Percentiles rank a stretch among this genome's conserved stretches.
phyloP scores from a whole-genome alignment of 345 rosid genomes.

The Orychophragmus violaceus region DNA sequence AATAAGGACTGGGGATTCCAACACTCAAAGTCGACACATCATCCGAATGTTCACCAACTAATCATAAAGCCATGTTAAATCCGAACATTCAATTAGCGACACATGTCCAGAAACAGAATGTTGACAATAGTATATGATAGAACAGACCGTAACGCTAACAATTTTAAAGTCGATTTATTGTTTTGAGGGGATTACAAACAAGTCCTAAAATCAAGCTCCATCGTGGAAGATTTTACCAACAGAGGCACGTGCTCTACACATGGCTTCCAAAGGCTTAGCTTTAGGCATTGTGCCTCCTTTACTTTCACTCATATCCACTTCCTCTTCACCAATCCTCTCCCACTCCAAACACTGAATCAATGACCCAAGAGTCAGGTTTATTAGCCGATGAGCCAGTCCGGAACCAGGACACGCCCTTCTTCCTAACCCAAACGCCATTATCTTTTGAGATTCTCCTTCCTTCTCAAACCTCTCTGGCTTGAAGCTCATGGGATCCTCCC shows the following conservation, averaged over 20 bases:
- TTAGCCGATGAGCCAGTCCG: constrained; percentile 33
- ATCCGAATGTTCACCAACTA: too few relatives aligned
- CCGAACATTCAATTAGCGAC: too few relatives aligned
- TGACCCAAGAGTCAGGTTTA: constrained; percentile 33
- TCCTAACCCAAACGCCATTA: constrained; percentile 40
- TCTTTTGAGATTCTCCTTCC: constrained; percentile 23
- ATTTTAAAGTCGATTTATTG: neutral
- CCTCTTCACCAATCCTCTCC: constrained; percentile 29
- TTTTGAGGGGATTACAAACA: neutral
- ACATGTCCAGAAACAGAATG: too few relatives aligned
- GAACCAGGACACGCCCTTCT: constrained; percentile 47
- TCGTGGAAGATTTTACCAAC: neutral
- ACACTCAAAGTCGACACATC: too few relatives aligned
- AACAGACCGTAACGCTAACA: neutral
- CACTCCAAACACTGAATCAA: constrained; percentile 52
- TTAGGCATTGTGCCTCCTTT: constrained; percentile 36
- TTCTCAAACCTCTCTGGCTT: constrained; percentile 28
- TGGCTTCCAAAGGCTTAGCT: constrained; percentile 30
- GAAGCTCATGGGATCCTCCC: constrained; percentile 23
- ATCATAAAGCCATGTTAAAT: too few relatives aligned
- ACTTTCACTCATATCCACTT: constrained; percentile 37
- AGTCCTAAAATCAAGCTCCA: neutral
- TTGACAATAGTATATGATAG: too few relatives aligned
- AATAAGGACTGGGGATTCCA: too few relatives aligned
- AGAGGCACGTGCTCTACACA: constrained; percentile 36